These are phyloP conservation scores for Dysphania ambrosioides DNA, from an alignment of 148 eudicot genomes.

Conservation along the genomic window DNA sequence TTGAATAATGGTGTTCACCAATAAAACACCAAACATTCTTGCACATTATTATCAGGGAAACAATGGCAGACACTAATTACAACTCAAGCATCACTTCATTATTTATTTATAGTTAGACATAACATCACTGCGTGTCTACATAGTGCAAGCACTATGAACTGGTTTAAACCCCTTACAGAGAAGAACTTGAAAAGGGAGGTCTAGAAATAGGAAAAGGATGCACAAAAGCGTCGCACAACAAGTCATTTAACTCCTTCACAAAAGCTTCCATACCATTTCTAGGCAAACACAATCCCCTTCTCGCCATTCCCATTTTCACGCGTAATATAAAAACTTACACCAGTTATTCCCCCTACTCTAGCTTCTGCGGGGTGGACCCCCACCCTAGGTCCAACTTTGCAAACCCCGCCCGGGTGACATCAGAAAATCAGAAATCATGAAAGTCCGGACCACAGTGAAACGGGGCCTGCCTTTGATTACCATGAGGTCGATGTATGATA, in stretches of 20 bases:
- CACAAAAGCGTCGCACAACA: constrained; percentile 11
- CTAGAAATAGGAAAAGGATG: not conserved
- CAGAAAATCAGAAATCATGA: constrained; percentile 36
- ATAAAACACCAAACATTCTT: too few relatives aligned
- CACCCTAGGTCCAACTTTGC: constrained; percentile 41
- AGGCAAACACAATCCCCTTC: constrained; percentile 37
- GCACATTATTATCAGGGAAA: too few relatives aligned
- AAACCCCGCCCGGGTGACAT: constrained; percentile 30
- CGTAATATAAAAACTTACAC: constrained; percentile 28
- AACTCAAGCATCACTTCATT: too few relatives aligned
- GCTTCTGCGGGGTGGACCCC: constrained; percentile 39
- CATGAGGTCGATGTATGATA: constrained; percentile 37
- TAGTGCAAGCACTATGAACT: too few relatives aligned
- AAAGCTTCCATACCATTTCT: constrained; percentile 26
- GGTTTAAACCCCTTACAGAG: too few relatives aligned
- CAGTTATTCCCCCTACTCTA: constrained; percentile 27
- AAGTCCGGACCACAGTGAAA: constrained; percentile 25
- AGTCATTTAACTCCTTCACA: constrained; percentile 23
- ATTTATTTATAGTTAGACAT: too few relatives aligned
- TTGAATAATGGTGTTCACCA: too few relatives aligned
- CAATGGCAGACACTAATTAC: too few relatives aligned
- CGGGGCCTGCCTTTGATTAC: constrained; percentile 35
- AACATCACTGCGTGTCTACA: too few relatives aligned
- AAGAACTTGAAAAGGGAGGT: constrained; percentile 13
- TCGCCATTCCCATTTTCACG: constrained; percentile 27